A percentile compares a stretch with the other conserved stretches of the same genome.
Conservation (phyloP, 768 basidiomycete genomes). For the Psilocybe tampanensis region DNA sequence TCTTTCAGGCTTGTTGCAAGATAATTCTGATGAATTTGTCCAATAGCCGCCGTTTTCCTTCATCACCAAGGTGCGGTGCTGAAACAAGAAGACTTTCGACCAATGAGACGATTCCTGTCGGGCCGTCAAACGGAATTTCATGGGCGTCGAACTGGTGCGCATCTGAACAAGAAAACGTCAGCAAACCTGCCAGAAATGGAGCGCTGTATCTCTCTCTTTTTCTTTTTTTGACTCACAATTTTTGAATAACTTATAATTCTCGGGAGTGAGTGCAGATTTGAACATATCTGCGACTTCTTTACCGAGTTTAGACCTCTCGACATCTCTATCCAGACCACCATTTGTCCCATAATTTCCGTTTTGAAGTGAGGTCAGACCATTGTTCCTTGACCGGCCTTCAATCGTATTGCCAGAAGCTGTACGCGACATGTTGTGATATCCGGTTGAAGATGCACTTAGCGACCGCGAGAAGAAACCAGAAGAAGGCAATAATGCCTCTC, state of each 20-base stretch:
- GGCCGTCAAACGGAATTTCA: constrained; percentile 75
- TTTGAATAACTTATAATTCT: constrained; percentile 55
- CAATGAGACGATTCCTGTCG: constrained; percentile 65
- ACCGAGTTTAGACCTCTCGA: constrained; percentile 40
- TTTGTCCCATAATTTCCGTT: constrained; percentile 17
- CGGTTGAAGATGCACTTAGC: constrained; percentile 22
- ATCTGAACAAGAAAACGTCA: constrained; percentile 40
- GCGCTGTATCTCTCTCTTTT: background rate
- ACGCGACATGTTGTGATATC: constrained; percentile 4
- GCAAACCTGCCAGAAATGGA: constrained; percentile 5
- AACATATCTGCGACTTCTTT: constrained; percentile 52
- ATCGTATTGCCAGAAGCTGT: constrained; percentile 12
- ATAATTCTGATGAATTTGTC: constrained; percentile 65
- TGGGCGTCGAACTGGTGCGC: constrained; percentile 77
- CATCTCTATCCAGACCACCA: constrained; percentile 16
- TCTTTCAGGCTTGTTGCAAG: constrained; percentile 44
- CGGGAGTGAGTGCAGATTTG: constrained; percentile 45
- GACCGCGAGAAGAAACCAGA: constrained; percentile 40
- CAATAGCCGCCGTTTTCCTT: constrained; percentile 54
- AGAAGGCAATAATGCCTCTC: constrained; percentile 63
- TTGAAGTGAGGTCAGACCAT: background rate
- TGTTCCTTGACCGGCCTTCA: background rate
- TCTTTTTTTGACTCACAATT: constrained; percentile 50
- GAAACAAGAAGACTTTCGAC: constrained; percentile 61
- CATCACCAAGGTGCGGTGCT: constrained; percentile 46